A percentile compares a stretch with the other conserved stretches of the same genome.
Conservation (phyloP, 108 stramenopile species). For the Chaetoceros tenuissimus region DNA sequence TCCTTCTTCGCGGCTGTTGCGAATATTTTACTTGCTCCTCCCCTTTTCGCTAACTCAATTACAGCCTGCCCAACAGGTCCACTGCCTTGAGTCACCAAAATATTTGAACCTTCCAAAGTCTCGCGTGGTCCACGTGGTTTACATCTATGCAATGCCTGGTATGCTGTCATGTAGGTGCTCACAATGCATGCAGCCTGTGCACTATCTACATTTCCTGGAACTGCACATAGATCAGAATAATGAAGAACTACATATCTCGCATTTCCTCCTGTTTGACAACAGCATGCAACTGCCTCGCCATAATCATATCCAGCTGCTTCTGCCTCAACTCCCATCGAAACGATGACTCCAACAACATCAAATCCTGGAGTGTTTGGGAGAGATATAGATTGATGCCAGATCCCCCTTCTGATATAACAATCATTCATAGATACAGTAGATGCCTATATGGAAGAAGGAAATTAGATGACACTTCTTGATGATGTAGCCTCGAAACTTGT, state of each 20-base stretch:
- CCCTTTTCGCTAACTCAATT: slow-evolving; percentile 40
- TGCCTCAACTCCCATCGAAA: slow-evolving; percentile 25
- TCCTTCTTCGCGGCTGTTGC: slow-evolving; percentile 43
- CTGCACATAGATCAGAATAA: slow-evolving; percentile 21
- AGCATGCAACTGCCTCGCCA: slow-evolving; percentile 52
- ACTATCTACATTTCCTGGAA: slow-evolving; percentile 36
- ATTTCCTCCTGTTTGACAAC: slow-evolving; percentile 48
- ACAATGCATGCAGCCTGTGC: slow-evolving; percentile 56
- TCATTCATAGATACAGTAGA: slow-evolving; percentile 54
- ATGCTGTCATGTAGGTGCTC: slow-evolving; percentile 58
- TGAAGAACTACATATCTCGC: slow-evolving; percentile 46
- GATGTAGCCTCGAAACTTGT: not conserved
- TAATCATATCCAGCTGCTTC: slow-evolving; percentile 18
- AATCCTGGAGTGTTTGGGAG: slow-evolving; percentile 53
- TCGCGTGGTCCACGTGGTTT: slow-evolving; percentile 15
- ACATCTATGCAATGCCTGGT: slow-evolving; percentile 34
- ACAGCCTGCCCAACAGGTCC: slow-evolving; percentile 57
- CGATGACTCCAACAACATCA: slow-evolving; percentile 49
- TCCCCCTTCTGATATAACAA: slow-evolving; percentile 39
- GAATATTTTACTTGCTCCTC: slow-evolving; percentile 41
- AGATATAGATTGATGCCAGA: slow-evolving; percentile 24
- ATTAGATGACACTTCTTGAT: not conserved
- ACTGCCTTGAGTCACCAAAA: slow-evolving; percentile 53
- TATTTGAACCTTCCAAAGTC: slow-evolving; percentile 36
- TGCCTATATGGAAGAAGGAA: slow-evolving; percentile 23